Conservation (phyloP, 495 filamentous ascomycete species). For the Tuber umbilicatum region DNA sequence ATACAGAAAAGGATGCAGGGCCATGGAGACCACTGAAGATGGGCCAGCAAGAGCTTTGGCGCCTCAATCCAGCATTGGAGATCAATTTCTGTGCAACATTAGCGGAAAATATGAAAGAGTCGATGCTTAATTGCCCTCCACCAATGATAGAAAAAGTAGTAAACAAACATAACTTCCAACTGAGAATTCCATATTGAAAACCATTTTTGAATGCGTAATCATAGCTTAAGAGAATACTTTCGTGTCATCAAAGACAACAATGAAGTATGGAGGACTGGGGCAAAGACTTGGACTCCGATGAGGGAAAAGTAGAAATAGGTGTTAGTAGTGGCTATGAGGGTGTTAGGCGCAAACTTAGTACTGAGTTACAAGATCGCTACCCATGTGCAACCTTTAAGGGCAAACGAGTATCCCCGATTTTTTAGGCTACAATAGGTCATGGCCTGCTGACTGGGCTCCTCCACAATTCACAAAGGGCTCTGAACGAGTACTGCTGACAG, state of each 20-base stretch:
- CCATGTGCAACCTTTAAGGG: neutral
- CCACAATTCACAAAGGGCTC: neutral
- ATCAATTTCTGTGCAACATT: neutral
- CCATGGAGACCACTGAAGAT: neutral
- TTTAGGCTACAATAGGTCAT: neutral
- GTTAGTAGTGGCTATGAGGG: neutral
- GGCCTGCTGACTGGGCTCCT: neutral
- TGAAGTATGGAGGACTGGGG: constrained; percentile 3
- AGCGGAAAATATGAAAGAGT: neutral
- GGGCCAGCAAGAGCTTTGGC: neutral
- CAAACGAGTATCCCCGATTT: neutral
- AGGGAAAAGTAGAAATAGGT: constrained; percentile 3
- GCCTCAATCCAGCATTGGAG: neutral
- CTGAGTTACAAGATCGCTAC: constrained; percentile 2
- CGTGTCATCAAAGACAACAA: neutral
- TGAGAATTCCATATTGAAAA: neutral
- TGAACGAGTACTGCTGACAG: neutral
- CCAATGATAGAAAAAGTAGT: neutral
- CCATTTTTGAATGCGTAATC: neutral
- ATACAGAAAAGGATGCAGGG: neutral
- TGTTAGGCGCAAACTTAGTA: neutral
- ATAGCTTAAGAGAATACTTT: neutral
- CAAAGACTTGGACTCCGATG: neutral
- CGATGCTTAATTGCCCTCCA: neutral
- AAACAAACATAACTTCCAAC: neutral